These are phyloP conservation scores for Remersonia thermophila DNA, from an alignment of 2,329 filamentous ascomycete genomes.

Conservation along the genomic window DNA sequence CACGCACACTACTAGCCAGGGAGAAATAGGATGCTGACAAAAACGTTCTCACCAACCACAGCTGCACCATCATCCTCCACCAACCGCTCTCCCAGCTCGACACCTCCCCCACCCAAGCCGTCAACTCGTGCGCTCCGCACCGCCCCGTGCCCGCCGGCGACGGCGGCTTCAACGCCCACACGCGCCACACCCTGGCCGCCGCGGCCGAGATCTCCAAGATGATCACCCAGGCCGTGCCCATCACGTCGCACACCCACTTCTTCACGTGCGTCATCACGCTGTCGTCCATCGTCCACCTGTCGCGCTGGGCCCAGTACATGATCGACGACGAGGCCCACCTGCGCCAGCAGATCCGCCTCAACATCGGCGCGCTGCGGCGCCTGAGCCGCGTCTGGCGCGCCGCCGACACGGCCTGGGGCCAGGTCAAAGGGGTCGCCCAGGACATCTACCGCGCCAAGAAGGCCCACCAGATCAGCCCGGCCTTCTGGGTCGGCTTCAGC, in stretches of 20 bases:
- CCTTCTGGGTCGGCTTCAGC: slow-evolving; percentile 43
- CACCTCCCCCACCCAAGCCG: slow-evolving; percentile 41
- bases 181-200: slow-evolving; percentile 66
- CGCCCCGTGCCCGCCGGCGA: slow-evolving; percentile 36
- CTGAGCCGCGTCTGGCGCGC: slow-evolving; percentile 62
- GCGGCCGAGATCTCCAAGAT: slow-evolving; percentile 67
- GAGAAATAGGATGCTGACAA: no score
- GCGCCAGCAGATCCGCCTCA: slow-evolving; percentile 65
- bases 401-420: slow-evolving; percentile 54
- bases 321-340: slow-evolving; percentile 52
- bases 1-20: no score
- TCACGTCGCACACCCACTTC: slow-evolving; percentile 68
- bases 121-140: slow-evolving; percentile 57
- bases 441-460: slow-evolving; percentile 55
- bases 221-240: slow-evolving; percentile 58
- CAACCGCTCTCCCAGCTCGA: slow-evolving; percentile 68
- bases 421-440: slow-evolving; percentile 68
- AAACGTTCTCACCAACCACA: no score
- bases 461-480: slow-evolving; percentile 38
- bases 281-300: slow-evolving; percentile 69
- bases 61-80: slow-evolving; percentile 61
- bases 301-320: slow-evolving; percentile 59
- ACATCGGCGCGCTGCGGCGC: slow-evolving; percentile 61
- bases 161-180: slow-evolving; percentile 50
- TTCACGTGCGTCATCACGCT: slow-evolving; percentile 72